A percentile compares a stretch with the other conserved stretches of the same genome.
These are phyloP conservation scores for Globisporangium takayamanum DNA, from an alignment of 352 stramenopile genomes.

Conservation along the genomic window DNA sequence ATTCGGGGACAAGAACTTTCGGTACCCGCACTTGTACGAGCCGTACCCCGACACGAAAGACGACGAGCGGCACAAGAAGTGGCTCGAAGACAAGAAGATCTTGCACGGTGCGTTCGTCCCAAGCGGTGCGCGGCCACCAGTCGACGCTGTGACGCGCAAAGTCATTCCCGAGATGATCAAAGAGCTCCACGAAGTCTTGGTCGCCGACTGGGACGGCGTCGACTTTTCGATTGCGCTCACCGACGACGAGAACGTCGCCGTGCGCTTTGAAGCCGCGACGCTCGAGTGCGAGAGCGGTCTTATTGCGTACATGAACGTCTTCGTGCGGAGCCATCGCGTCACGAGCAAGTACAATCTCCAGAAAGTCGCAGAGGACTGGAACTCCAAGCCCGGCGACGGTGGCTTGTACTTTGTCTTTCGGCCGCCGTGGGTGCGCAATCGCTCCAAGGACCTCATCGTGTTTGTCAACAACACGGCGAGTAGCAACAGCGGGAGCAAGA, in stretches of 20 bases:
- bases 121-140: conserved; percentile 38
- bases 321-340: conserved; percentile 58
- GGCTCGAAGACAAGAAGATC: conserved; percentile 70
- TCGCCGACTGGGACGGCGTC: conserved; percentile 52
- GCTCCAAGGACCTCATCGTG: conserved; percentile 50
- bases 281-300: conserved; percentile 54
- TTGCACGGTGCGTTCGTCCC: conserved; percentile 60
- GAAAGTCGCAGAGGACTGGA: conserved; percentile 81
- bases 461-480: conserved; percentile 16
- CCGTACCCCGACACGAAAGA: conserved; percentile 53
- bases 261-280: conserved; percentile 42
- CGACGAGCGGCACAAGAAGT: conserved; percentile 49
- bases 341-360: conserved; percentile 67
- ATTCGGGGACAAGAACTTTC: conserved; percentile 43
- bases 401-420: conserved; percentile 56
- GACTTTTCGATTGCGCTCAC: conserved; percentile 46
- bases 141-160: conserved; percentile 59
- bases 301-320: conserved; percentile 81
- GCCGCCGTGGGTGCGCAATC: conserved; percentile 53
- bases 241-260: conserved; percentile 56
- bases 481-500: not conserved
- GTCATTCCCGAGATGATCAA: conserved; percentile 66
- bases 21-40: conserved; percentile 66
- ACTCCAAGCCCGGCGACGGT: conserved; percentile 49
- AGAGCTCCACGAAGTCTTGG: conserved; percentile 59